Evolutionary conservation across 495 filamentous ascomycete species (phyloP).

Genomic region (Daldinia loculata): DNA sequence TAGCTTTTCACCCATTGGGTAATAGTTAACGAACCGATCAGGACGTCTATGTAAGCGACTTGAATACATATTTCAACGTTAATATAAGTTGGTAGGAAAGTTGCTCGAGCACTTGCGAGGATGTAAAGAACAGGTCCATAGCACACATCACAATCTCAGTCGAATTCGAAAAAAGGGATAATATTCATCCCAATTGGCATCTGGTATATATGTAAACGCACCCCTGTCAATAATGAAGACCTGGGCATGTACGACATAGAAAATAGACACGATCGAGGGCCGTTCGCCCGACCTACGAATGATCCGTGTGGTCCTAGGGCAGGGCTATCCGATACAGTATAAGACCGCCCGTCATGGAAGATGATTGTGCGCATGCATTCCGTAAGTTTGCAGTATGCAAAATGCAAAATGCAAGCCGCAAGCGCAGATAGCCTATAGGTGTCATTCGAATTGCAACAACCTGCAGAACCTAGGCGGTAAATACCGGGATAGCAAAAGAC

Average conservation of each 20-base stretch:
- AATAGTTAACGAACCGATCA: slow-evolving; percentile 3
- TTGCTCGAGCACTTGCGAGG: slow-evolving; percentile 2
- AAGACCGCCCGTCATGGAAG: no score
- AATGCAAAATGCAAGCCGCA: slow-evolving; percentile 27
- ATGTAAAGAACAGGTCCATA: neutral
- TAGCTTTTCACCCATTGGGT: neutral
- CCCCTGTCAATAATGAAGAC: slow-evolving; percentile 23
- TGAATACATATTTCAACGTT: neutral
- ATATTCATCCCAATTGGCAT: slow-evolving; percentile 10
- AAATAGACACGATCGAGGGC: slow-evolving; percentile 32
- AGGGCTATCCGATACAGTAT: slow-evolving; percentile 36
- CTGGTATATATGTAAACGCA: neutral
- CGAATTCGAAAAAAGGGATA: neutral
- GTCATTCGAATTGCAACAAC: slow-evolving; percentile 21
- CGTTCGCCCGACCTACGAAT: slow-evolving; percentile 30
- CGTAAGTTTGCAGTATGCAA: slow-evolving; percentile 25
- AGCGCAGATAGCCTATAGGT: slow-evolving; percentile 16
- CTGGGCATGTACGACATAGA: slow-evolving; percentile 32
- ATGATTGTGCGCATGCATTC: slow-evolving; percentile 18
- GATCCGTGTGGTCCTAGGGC: slow-evolving; percentile 10
- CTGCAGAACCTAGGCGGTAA: slow-evolving; percentile 24
- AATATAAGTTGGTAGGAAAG: neutral
- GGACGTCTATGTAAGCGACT: neutral
- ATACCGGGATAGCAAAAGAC: slow-evolving; percentile 28
- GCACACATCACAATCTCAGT: slow-evolving; percentile 6